Evolutionary conservation across 2,329 filamentous ascomycete species (phyloP), one percentile per base, ranked within the genome.

Genomic region (Canariomyces notabilis): DNA sequence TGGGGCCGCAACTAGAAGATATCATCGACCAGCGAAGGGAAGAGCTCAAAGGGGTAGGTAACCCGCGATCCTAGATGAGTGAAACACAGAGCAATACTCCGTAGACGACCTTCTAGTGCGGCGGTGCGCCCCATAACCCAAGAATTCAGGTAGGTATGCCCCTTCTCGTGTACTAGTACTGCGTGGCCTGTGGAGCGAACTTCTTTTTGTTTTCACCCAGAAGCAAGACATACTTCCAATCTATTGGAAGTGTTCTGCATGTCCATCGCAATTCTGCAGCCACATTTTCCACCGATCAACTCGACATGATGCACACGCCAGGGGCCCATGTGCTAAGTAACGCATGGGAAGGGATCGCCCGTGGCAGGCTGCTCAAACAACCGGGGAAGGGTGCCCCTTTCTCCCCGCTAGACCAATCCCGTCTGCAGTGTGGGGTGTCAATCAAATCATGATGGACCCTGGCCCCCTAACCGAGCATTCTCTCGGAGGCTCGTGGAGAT

Each of bases 321-420:
- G 26, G 26, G 26, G 26, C 9, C 4, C 26, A 29, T 29, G 26
- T 29, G 26, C 26, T 12, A n/a, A n/a, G 15, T 21, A 36, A 11
- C 18, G 38, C 38, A 42, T 42, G 34, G 42, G 38, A 39, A 29
- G 6, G 36, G 48, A 46, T 50, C 40, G 48, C 34, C 48, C 44
- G 26, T 29, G 14, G 26, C 26, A 29, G 26, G 26, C 26, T 29
- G 41, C 44, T 39, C 36, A 46, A 52, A 46, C 48, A 43, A 38
- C 38, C 35, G 43, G 42, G 46, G 42, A 46, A 29, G 9, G 26
- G 26, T n/a, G 19, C 42, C 36, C 51, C 46, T 42, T 51, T 40
- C 41, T 41, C 14, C 12, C 19, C 49, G 32, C 51, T 51, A 53
- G 23, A 20, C 49, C 44, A 23, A 19, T 48, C 36, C 37, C 16